phyloP scores from a whole-genome alignment of 177 flowering plant species.

The Telopea speciosissima region DNA sequence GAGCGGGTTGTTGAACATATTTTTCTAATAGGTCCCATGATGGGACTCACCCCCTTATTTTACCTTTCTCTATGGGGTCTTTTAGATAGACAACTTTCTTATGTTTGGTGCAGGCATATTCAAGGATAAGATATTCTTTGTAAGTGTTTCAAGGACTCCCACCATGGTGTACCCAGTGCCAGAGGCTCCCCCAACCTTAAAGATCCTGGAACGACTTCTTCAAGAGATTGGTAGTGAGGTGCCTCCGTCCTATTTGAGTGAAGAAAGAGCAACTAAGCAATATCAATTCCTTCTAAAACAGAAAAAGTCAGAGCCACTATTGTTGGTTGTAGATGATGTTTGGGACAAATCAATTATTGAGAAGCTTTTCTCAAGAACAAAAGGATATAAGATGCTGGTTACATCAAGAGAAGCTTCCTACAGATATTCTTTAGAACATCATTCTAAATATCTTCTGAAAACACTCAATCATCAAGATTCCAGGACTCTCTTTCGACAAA shows the following conservation, averaged over 20 bases:
- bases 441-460: slow-evolving; percentile 19
- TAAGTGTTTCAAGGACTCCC: slow-evolving; percentile 30
- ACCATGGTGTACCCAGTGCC: too few species aligned
- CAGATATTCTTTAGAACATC: slow-evolving; percentile 20
- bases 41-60: too few species aligned
- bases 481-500: slow-evolving; percentile 26
- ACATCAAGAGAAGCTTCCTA: slow-evolving; percentile 41
- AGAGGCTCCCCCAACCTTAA: too few species aligned
- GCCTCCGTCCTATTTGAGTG: slow-evolving; percentile 17
- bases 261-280: slow-evolving; percentile 25
- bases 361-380: slow-evolving; percentile 16
- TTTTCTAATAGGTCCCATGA: neutral
- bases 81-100: too few species aligned
- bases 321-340: slow-evolving; percentile 50
- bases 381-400: slow-evolving; percentile 34
- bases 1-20: too few species aligned
- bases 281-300: slow-evolving; percentile 14
- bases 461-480: slow-evolving; percentile 32
- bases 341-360: slow-evolving; percentile 33
- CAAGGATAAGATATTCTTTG: slow-evolving; percentile 37
- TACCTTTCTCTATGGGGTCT: too few species aligned
- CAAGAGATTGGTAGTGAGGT: neutral
- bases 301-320: slow-evolving; percentile 14
- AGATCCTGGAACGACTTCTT: slow-evolving; percentile 24
- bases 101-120: slow-evolving; percentile 7